Evolutionary conservation across 345 rosid species (phyloP).

Genomic region (Zanthoxylum bungeanum): DNA sequence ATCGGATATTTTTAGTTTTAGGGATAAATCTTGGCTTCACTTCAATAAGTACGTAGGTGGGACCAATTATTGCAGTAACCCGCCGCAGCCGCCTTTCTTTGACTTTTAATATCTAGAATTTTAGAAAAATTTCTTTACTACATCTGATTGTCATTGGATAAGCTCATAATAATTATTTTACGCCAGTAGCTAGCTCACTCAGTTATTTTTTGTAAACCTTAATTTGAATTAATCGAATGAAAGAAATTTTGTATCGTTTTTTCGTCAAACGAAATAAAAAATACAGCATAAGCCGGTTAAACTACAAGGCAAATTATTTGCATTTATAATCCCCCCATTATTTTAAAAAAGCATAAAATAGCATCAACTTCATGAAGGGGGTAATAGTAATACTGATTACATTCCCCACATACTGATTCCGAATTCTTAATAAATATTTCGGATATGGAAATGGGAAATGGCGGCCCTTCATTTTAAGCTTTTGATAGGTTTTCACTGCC

Average conservation of each 20-base stretch:
- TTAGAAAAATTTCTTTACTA: too few relatives aligned
- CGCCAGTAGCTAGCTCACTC: too few relatives aligned
- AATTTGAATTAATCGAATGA: too few relatives aligned
- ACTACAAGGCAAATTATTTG: background rate
- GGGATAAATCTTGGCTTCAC: too few relatives aligned
- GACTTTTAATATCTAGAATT: too few relatives aligned
- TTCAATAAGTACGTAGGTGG: too few relatives aligned
- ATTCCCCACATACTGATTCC: background rate
- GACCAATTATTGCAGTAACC: background rate
- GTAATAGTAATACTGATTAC: background rate
- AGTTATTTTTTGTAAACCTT: too few relatives aligned
- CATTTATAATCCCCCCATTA: background rate
- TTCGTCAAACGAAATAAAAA: background rate
- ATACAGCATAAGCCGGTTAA: background rate
- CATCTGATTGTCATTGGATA: too few relatives aligned
- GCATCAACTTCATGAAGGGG: background rate
- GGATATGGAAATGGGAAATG: constrained; percentile 1
- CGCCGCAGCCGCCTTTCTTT: too few relatives aligned
- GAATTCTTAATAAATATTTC: constrained; percentile 6
- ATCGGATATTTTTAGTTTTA: background rate
- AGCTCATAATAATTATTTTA: too few relatives aligned
- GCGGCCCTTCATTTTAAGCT: too few relatives aligned
- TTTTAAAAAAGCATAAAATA: background rate
- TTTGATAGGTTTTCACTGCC: background rate
- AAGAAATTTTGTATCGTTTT: too few relatives aligned